Evolutionary conservation across 2,329 filamentous ascomycete species (phyloP).

Genomic region (Bipolaris sorokiniana): DNA sequence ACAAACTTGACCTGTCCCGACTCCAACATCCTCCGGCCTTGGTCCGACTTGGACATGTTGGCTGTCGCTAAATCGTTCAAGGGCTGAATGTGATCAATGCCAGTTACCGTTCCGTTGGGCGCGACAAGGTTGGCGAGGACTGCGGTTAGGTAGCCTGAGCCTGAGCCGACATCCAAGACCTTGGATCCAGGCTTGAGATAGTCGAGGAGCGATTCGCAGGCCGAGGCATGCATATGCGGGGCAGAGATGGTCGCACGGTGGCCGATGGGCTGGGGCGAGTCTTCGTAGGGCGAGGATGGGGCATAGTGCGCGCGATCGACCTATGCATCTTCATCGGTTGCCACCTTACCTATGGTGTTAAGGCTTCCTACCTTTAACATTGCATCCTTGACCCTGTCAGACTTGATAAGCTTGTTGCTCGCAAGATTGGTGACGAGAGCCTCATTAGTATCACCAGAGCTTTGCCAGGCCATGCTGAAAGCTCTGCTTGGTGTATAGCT

Average conservation of each 20-base stretch:
- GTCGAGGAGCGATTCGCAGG: slow-evolving; percentile 66
- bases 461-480: slow-evolving; percentile 84
- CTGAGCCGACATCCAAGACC: slow-evolving; percentile 58
- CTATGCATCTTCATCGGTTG: slow-evolving; percentile 49
- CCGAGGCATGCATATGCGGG: slow-evolving; percentile 74
- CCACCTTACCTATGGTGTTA: background rate
- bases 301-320: slow-evolving; percentile 90
- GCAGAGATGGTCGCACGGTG: slow-evolving; percentile 72
- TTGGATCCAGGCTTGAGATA: slow-evolving; percentile 59
- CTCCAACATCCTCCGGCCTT: slow-evolving; percentile 63
- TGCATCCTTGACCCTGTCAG: slow-evolving; percentile 73
- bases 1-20: slow-evolving; percentile 72
- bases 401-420: slow-evolving; percentile 73
- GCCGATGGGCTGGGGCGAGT: slow-evolving; percentile 73
- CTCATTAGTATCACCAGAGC: slow-evolving; percentile 74
- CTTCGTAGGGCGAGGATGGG: slow-evolving; percentile 72
- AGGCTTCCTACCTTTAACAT: slow-evolving; percentile 69
- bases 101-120: slow-evolving; percentile 53
- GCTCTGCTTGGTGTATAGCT: slow-evolving; percentile 3
- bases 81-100: slow-evolving; percentile 58
- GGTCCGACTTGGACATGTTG: slow-evolving; percentile 54
- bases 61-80: slow-evolving; percentile 50
- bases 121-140: slow-evolving; percentile 80
- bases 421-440: slow-evolving; percentile 80
- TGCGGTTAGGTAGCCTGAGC: slow-evolving; percentile 79